These are phyloP conservation scores for Zoysia japonica DNA, from an alignment of 176 grass and related monocot genomes.

Conservation along the genomic window DNA sequence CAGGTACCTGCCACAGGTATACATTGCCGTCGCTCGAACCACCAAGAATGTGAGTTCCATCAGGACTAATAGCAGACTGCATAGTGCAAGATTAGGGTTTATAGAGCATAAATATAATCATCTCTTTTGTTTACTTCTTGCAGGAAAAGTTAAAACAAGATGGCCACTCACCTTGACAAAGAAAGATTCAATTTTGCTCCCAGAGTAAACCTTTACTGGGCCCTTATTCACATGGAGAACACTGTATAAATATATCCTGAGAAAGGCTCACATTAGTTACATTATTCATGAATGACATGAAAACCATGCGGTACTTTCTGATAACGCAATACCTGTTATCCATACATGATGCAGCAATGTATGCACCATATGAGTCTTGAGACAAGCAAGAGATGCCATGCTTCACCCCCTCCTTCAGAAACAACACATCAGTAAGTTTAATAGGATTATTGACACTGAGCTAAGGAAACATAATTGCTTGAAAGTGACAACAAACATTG, in stretches of 20 bases:
- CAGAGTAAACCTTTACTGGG: constrained; percentile 66
- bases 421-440: constrained; percentile 3
- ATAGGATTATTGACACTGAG: neutral
- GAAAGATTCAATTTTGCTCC: constrained; percentile 95
- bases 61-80: constrained; percentile 84
- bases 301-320: neutral
- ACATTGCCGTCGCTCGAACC: constrained; percentile 84
- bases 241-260: constrained; percentile 92
- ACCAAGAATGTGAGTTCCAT: constrained; percentile 85
- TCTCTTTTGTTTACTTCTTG: neutral
- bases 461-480: neutral
- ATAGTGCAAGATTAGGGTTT: constrained; percentile 18
- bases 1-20: constrained; percentile 86
- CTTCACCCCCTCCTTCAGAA: constrained; percentile 64
- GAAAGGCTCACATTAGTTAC: constrained; percentile 28
- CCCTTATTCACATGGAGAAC: constrained; percentile 77
- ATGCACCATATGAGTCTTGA: constrained; percentile 73
- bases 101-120: constrained; percentile 9
- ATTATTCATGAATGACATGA: neutral
- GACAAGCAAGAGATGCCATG: constrained; percentile 94
- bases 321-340: constrained; percentile 59
- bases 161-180: constrained; percentile 66
- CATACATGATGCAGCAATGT: constrained; percentile 87
- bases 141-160: constrained; percentile 6
- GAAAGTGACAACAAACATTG: too few species aligned